Conservation (phyloP, 805 yeast species). For the Cyberlindnera japonica region DNA sequence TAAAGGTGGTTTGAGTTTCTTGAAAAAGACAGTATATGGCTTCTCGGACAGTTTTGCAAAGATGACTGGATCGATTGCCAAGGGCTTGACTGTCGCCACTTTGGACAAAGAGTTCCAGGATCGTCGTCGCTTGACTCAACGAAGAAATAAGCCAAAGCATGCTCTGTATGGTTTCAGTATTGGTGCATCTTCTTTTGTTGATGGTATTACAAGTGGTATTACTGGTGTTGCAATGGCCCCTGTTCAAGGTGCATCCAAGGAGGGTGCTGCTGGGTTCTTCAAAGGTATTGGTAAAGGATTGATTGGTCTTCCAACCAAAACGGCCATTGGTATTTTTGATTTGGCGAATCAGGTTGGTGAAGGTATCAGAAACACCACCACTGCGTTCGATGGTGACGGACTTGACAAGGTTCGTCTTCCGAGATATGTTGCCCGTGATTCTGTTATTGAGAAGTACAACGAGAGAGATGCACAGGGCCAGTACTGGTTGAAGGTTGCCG, state of each 20-base stretch:
- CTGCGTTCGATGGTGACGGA: slow-evolving; percentile 77
- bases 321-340: slow-evolving; percentile 93
- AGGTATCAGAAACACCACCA: slow-evolving; percentile 89
- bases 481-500: slow-evolving; percentile 78
- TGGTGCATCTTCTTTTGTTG: slow-evolving; percentile 88
- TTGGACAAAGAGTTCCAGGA: slow-evolving; percentile 84
- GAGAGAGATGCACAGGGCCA: slow-evolving; percentile 92
- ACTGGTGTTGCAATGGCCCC: slow-evolving; percentile 91
- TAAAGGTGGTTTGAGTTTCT: slow-evolving; percentile 90
- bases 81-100: slow-evolving; percentile 88
- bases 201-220: slow-evolving; percentile 82
- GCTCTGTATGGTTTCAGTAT: slow-evolving; percentile 79
- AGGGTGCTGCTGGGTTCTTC: slow-evolving; percentile 89
- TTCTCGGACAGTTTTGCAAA: slow-evolving; percentile 90
- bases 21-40: slow-evolving; percentile 93
- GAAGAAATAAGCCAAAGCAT: slow-evolving; percentile 77
- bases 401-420: slow-evolving; percentile 82
- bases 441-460: slow-evolving; percentile 69
- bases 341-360: slow-evolving; percentile 90
- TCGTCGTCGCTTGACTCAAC: slow-evolving; percentile 66
- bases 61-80: slow-evolving; percentile 90
- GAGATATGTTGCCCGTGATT: slow-evolving; percentile 65
- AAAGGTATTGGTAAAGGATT: slow-evolving; percentile 92
- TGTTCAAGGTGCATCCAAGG: slow-evolving; percentile 79
- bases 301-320: slow-evolving; percentile 94